Evolutionary conservation across 257 asterid genomes (phyloP), one percentile per base, ranked within the genome.

Genomic region (Penstemon eatonii): DNA sequence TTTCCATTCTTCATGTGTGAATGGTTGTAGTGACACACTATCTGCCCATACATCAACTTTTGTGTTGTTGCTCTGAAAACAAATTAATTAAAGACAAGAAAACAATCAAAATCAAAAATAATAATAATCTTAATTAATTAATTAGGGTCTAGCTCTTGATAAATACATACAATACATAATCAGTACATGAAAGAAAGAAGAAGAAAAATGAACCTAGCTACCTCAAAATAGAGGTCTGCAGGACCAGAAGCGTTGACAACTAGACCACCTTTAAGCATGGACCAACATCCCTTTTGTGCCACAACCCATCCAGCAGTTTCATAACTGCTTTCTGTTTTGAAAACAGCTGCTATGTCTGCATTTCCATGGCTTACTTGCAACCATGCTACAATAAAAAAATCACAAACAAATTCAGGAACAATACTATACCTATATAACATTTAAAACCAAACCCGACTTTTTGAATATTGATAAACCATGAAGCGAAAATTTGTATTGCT

Each of bases 181-280:
- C n/a, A n/a, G n/a, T n/a, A n/a, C n/a, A n/a, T n/a, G n/a, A n/a
- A 25, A 10, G 0, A 19, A 65, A n/a, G 9, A 64, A 49, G 3
- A 4, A 4, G 6, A 44, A 13, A 8, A 13, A 37, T 18, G 25
- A 58, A 59, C 5, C 6, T 2, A 10, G 8, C 1, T 40, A 85
- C 96, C 85, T 77, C 69, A 68, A 90, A 83, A 58, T 66, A 77
- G 9, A 90, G 87, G 0, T 75, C 15, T 0, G 80, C 81, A 4
- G 75, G 81, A 11, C 81, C 87, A 4, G 92, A 75, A 56, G 51
- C 47, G 53, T 76, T 77, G 5, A 71, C 83, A 10, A 73, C 63
- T 1, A 87, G 4, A 9, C 95, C 90, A 42, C 95, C 92, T 71
- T 85, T 88, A 7, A 85, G 81, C 88, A 85, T 81, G 13, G 88